Evolutionary conservation across 768 basidiomycete species (phyloP).

Genomic region (Strobilomyces confusus): DNA sequence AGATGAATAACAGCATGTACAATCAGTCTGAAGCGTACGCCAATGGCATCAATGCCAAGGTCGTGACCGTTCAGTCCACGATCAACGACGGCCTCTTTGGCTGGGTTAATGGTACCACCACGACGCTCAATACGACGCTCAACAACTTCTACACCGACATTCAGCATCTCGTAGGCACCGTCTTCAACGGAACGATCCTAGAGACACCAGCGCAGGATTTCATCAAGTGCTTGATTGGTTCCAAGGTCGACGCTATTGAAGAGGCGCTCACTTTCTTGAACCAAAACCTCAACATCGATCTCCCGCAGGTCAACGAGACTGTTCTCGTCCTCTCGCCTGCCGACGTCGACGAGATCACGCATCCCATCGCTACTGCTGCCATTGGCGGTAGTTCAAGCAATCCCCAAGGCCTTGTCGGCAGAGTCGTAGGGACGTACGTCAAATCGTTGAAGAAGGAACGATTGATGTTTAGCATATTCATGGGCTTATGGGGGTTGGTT

Average conservation of each 20-base stretch:
- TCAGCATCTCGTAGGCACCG: constrained; percentile 66
- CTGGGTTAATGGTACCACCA: constrained; percentile 91
- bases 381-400: constrained; percentile 54
- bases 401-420: constrained; percentile 62
- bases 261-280: constrained; percentile 88
- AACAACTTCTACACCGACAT: constrained; percentile 84
- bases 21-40: constrained; percentile 80
- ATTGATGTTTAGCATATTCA: constrained; percentile 78
- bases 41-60: constrained; percentile 64
- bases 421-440: constrained; percentile 71
- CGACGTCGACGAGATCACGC: constrained; percentile 67
- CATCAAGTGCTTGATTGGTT: constrained; percentile 84
- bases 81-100: constrained; percentile 90
- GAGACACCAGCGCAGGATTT: constrained; percentile 82
- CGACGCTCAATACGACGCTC: constrained; percentile 81
- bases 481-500: constrained; percentile 80
- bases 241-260: constrained; percentile 84
- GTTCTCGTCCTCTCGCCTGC: constrained; percentile 73
- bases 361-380: constrained; percentile 81
- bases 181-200: constrained; percentile 85
- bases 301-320: constrained; percentile 73
- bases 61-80: constrained; percentile 64
- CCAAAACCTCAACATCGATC: constrained; percentile 74
- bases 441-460: constrained; percentile 73
- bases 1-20: constrained; percentile 80